Evolutionary conservation across 2,329 filamentous ascomycete genomes (phyloP), one percentile per base, ranked within the genome.

Genomic region (Fusarium nygamai): DNA sequence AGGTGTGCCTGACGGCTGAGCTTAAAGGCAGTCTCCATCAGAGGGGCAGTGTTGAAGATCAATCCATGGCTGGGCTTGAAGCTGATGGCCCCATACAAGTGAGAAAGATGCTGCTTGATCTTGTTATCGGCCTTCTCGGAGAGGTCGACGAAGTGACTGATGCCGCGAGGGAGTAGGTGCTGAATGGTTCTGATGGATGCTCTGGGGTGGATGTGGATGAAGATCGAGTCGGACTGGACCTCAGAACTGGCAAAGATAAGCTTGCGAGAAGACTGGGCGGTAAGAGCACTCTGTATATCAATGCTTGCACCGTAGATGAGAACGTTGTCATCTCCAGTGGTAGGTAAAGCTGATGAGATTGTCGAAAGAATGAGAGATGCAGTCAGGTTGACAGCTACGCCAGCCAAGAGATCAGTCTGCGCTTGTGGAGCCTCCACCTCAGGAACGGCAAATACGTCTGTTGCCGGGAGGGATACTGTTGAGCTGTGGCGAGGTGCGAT

Each of bases 361-460:
- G 5, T 20, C 20, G 31, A 46, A 7, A 62, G 24, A 19, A 62
- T 11, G 3, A 62, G 13, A 13, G 38, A 57, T 16, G 60, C 20
- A 1, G 33, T 57, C 20, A 62, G 6, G 16, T 24, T 62, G 20
- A 57, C 1, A 17, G 60, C 27, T 6, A 44, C 20, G 0, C 7
- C 16, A 13, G 17, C 39, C 24, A 46, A 24, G 1, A 24, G 8
- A 8, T 24, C 33, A 22, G 9, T 4, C 22, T n/a, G 29, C 7
- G 3, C 7, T 10, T 54, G 10, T 5, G n/a, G 8, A 20, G 17
- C 13, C 20, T 36, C 11, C 0, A 4, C 16, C 24, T 57, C 4
- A 0, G 36, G 10, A 24, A 46, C 4, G 1, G 3, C 0, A 10
- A 57, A 44, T 11, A 5, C 16, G 1, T 57, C 38, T 2, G 8